A percentile compares a stretch with the other conserved stretches of the same genome.
Conservation (phyloP, 1,284 basidiomycete species). For the Fistulina hepatica region DNA sequence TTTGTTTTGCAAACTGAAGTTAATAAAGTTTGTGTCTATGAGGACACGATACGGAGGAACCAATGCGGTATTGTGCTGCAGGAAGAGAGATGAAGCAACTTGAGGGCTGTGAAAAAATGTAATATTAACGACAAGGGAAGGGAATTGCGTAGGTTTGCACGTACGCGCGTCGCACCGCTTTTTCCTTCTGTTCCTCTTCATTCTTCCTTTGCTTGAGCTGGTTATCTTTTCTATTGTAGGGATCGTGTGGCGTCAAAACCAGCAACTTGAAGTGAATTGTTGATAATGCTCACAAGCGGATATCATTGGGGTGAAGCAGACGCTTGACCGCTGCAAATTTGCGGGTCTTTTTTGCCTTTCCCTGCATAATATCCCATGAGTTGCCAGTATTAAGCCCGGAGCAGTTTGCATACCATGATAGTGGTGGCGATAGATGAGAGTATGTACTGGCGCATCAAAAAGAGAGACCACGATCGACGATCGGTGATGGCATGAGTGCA, state of each 20-base stretch:
- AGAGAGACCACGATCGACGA: too few species aligned
- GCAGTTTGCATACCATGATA: too few species aligned
- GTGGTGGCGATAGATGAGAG: too few species aligned
- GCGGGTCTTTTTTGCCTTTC: conserved; percentile 89
- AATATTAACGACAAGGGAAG: conserved; percentile 15
- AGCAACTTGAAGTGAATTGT: conserved; percentile 1
- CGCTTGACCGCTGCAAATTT: conserved; percentile 96
- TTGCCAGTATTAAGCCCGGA: too few species aligned
- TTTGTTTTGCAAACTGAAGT: conserved; percentile 97
- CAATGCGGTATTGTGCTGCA: conserved; percentile 92
- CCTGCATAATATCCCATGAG: too few species aligned
- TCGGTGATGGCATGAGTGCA: too few species aligned
- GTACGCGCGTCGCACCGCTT: conserved; percentile 61
- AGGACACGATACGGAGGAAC: conserved; percentile 96
- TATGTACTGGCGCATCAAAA: too few species aligned
- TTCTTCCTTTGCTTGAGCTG: conserved; percentile 71
- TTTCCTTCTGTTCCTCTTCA: conserved; percentile 63
- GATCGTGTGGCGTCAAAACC: conserved; percentile 23
- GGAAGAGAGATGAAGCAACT: conserved; percentile 84
- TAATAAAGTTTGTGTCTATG: conserved; percentile 99
- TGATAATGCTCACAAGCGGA: conserved; percentile 63
- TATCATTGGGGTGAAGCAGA: conserved; percentile 90
- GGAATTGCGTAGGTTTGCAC: conserved; percentile 20
- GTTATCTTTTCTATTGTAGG: conserved; percentile 80
- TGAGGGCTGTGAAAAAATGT: conserved; percentile 43